Evolutionary conservation across 2,329 filamentous ascomycete genomes (phyloP), one percentile per base, ranked within the genome.

Genomic region (Whalleya microplaca): DNA sequence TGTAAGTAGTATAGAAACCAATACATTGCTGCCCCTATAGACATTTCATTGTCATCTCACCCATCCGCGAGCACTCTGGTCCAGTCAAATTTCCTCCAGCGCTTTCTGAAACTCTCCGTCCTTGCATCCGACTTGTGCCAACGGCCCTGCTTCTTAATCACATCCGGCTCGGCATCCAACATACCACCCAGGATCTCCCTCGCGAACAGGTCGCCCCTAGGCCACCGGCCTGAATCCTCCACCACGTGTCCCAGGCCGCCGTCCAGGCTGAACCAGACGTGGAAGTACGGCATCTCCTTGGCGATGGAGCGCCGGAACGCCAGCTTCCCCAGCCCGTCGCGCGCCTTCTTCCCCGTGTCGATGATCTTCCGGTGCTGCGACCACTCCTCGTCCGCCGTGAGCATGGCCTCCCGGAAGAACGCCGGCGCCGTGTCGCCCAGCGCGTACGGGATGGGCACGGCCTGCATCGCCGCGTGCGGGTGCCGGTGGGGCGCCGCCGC

Each of bases 261-360:
- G 70, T 99, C 93, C 1, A 99, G 78, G 50, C 86, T 85, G 71
- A 98, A 98, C 93, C 94, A 99, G 19, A 88, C 94, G 72, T 99
- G 95, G 69, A 99, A 99, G 73, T 99, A 99, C 0, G 96, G 94
- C 90, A 96, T 94, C 78, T 99, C 94, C 76, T 96, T 96, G 12
- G 91, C 91, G 58, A 99, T 80, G 19, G 84, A 89, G 54, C 87
- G 83, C 1, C 94, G 83, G 72, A 99, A 99, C 1, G 95, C 93
- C 51, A 83, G 74, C 68, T 90, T 90, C 0, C 94, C 95, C 59
- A 92, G 73, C 0, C 90, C 91, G 2, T 85, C 81, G n/a, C 80
- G 74, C 0, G 85, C 82, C 32, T 78, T 78, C 59, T 86, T 85
- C 2, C 81, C 83, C 0, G 95, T 99, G 73, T 98, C 93, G 60